Percentiles rank a stretch among this genome's conserved stretches.
These are phyloP conservation scores for Glycine tomentella DNA, from an alignment of 306 rosid genomes.

Conservation along the genomic window DNA sequence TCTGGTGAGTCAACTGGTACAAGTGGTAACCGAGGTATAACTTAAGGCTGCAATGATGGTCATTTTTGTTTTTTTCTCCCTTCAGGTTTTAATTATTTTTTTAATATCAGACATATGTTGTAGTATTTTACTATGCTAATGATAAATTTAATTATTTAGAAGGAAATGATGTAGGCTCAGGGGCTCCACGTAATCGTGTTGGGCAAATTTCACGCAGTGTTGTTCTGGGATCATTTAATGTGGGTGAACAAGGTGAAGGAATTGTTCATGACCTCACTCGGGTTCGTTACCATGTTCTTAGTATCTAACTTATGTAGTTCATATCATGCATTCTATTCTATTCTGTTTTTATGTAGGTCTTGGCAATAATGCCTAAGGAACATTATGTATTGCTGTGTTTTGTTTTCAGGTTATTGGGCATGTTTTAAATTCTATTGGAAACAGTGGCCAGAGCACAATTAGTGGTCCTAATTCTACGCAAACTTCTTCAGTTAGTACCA, in stretches of 20 bases:
- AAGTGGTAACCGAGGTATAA: slow-evolving; percentile 59
- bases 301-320: slow-evolving; percentile 28
- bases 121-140: slow-evolving; percentile 22
- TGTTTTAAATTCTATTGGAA: slow-evolving; percentile 87
- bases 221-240: slow-evolving; percentile 92
- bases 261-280: slow-evolving; percentile 79
- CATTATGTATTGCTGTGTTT: slow-evolving; percentile 21
- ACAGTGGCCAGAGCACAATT: slow-evolving; percentile 66
- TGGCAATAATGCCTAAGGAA: slow-evolving; percentile 1
- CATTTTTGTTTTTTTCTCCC: not conserved
- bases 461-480: slow-evolving; percentile 58
- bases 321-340: slow-evolving; percentile 13
- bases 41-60: slow-evolving; percentile 26
- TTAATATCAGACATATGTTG: not conserved
- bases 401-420: slow-evolving; percentile 87
- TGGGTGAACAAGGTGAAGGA: slow-evolving; percentile 95
- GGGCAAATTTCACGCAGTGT: slow-evolving; percentile 97
- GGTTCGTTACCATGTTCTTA: slow-evolving; percentile 60
- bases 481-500: slow-evolving; percentile 66
- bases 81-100: slow-evolving; percentile 11
- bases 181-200: slow-evolving; percentile 71
- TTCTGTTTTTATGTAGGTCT: slow-evolving; percentile 20
- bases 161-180: slow-evolving; percentile 71
- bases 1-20: slow-evolving; percentile 64
- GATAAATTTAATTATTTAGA: slow-evolving; percentile 41